phyloP scores from a whole-genome alignment of 1,139 yeast genomes.

The Saccharomyces hybrid region DNA sequence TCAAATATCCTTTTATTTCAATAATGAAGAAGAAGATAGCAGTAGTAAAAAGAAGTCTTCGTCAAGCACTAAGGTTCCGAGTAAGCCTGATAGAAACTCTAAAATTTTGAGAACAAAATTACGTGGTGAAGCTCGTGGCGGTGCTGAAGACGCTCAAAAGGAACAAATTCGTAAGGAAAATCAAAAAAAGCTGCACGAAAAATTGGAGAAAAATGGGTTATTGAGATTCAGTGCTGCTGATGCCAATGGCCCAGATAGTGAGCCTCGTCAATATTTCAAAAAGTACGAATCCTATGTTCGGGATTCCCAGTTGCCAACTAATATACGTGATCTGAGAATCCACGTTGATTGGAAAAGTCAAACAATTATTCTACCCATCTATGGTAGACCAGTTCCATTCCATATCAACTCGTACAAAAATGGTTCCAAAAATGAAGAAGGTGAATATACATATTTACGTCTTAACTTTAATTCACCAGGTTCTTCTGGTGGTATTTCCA shows the following conservation, averaged over 20 bases:
- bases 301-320: constrained; percentile 81
- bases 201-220: constrained; percentile 78
- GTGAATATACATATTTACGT: constrained; percentile 85
- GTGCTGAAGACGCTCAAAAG: constrained; percentile 59
- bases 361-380: constrained; percentile 82
- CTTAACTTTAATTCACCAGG: constrained; percentile 94
- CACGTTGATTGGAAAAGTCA: constrained; percentile 85
- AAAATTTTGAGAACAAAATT: constrained; percentile 72
- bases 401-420: constrained; percentile 91
- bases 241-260: constrained; percentile 58
- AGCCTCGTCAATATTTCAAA: constrained; percentile 65
- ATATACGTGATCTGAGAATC: constrained; percentile 75
- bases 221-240: constrained; percentile 70
- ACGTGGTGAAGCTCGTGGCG: constrained; percentile 66
- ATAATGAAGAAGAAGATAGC: constrained; percentile 51
- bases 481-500: constrained; percentile 59
- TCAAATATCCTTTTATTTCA: constrained; percentile 79
- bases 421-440: constrained; percentile 94
- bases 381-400: constrained; percentile 97
- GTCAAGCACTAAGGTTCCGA: constrained; percentile 10
- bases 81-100: constrained; percentile 31
- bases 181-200: constrained; percentile 76
- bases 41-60: constrained; percentile 20
- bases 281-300: constrained; percentile 91
- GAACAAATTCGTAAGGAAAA: constrained; percentile 78